Evolutionary conservation across 164 flowering plant species (phyloP), one percentile per base, ranked within the genome.

Genomic region (Vitis cinerea): DNA sequence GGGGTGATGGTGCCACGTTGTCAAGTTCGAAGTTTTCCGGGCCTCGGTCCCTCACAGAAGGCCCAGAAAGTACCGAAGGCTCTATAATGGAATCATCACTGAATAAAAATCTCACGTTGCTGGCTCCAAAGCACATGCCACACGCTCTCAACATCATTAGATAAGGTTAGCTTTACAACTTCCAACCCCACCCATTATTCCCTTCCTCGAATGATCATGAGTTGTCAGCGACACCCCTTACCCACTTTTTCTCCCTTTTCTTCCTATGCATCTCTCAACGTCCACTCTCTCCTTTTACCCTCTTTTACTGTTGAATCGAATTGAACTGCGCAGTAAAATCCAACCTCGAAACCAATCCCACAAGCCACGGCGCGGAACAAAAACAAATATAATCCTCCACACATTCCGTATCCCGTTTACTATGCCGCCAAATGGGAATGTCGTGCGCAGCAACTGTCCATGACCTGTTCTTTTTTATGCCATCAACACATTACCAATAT

Each of bases 341-440:
- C 7, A 4, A 37, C 0, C 4, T 37, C 6, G 44, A 37, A 37
- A 6, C 44, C 44, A 3, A 37, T 37, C 44, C 44, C 44, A 37
- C 44, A 3, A 6, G 31, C 19, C 59, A 10, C 8, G 30, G 13
- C 3, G 17, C 66, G 57, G 29, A 44, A 9, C 16, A 11, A 8
- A 11, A 48, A 67, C 1, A 48, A 19, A 67, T 23, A 66, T 17
- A 56, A 17, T 10, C 8, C 47, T 16, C 6, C 44, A 37, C 7
- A 37, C 44, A 37, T 37, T 37, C 44, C 44, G 7, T 37, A 31
- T 14, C 30, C 30, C n/a, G 15, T 73, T 47, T 67, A 61, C 3
- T 31, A 29, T 65, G 79, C 74, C 74, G 79, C 81, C 81, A 81
- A 71, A 70, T 81, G 83, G 81, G 73, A 53, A 54, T 15, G 63